A percentile compares a stretch with the other conserved stretches of the same genome.
phyloP scores from a whole-genome alignment of 176 grass and related monocot genomes.

The Phoenix roebelenii region DNA sequence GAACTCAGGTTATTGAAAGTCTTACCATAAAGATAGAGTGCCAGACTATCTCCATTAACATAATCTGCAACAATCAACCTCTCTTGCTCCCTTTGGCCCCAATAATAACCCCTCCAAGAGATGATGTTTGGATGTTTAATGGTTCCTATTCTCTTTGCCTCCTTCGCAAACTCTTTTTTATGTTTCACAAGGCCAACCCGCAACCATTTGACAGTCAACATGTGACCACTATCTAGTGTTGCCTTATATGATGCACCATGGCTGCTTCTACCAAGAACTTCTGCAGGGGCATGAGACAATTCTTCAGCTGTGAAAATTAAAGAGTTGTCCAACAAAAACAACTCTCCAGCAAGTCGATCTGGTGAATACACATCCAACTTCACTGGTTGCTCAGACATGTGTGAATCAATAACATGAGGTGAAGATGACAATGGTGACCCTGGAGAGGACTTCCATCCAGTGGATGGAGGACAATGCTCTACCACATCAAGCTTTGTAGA shows the following conservation, averaged over 20 bases:
- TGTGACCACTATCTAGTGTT: constrained; percentile 55
- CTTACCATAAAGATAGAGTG: constrained; percentile 90
- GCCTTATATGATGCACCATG: constrained; percentile 86
- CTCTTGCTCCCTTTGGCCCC: constrained; percentile 90
- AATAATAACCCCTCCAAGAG: constrained; percentile 86
- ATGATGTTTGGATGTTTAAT: constrained; percentile 76
- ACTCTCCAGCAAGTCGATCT: constrained; percentile 69
- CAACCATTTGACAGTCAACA: constrained; percentile 88
- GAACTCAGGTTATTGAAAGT: constrained; percentile 21
- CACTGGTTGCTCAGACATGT: constrained; percentile 43
- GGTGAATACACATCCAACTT: constrained; percentile 72
- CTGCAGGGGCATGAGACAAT: constrained; percentile 74
- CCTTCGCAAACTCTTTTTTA: constrained; percentile 89
- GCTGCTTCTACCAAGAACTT: constrained; percentile 91
- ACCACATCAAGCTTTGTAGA: constrained; percentile 27
- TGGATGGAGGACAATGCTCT: constrained; percentile 32
- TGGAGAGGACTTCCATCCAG: constrained; percentile 32
- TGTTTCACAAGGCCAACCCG: constrained; percentile 76
- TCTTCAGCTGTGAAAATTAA: constrained; percentile 83
- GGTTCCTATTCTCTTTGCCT: constrained; percentile 70
- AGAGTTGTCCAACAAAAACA: constrained; percentile 70
- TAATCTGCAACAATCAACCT: constrained; percentile 87
- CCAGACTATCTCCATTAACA: constrained; percentile 59
- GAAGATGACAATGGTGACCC: constrained; percentile 29
- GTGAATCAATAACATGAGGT: constrained; percentile 37